Conservation (phyloP, 169 alveolate species). For the Besnoitia besnoiti region DNA sequence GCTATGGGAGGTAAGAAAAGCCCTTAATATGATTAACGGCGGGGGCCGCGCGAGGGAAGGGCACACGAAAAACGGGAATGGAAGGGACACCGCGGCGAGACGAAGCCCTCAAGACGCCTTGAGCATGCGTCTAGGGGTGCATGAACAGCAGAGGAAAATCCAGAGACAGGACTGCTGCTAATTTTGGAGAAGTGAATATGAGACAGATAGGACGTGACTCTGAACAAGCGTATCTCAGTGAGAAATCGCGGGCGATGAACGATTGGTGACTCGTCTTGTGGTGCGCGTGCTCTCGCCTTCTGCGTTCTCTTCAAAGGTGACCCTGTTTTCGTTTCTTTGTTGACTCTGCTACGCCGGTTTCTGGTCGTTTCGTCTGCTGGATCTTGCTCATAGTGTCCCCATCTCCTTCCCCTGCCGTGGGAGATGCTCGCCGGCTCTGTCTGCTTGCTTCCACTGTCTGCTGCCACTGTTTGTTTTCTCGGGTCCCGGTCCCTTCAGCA, state of each 20-base stretch:
- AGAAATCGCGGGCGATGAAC: no score
- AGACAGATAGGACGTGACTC: neutral
- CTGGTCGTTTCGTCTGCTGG: no score
- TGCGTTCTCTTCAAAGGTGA: no score
- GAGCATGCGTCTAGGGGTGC: no score
- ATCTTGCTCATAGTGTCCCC: no score
- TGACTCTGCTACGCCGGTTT: no score
- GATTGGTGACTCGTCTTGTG: no score
- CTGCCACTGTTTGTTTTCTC: neutral
- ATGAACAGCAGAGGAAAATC: neutral
- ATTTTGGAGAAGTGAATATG: neutral
- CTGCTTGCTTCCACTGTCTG: neutral
- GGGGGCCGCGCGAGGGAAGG: neutral
- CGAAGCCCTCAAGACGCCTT: neutral
- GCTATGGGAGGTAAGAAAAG: conserved; percentile 86
- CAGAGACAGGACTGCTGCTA: neutral
- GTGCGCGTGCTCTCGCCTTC: no score
- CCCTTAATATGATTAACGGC: neutral
- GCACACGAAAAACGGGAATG: neutral
- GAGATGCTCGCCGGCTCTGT: neutral
- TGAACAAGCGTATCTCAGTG: no score
- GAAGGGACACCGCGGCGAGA: neutral
- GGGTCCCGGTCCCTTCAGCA: no score
- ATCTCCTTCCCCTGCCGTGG: neutral
- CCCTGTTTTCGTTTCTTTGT: no score